Evolutionary conservation across 1,284 basidiomycete species (phyloP), one percentile per base, ranked within the genome.

Genomic region (Cryptococcus sp.): DNA sequence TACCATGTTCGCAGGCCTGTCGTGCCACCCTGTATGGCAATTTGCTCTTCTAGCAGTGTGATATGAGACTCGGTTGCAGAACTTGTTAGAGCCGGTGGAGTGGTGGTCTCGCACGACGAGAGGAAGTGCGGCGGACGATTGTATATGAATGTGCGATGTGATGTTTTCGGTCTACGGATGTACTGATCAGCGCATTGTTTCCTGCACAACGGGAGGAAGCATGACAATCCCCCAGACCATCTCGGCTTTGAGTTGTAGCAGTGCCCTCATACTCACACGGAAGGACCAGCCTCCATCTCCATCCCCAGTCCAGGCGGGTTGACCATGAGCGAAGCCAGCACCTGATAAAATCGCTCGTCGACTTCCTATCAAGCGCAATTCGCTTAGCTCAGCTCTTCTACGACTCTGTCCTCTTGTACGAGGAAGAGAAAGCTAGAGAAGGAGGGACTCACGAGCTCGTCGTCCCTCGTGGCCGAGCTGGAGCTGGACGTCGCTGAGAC

Each of bases 1-100:
- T 53, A 71, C 76, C 79, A 80, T 3, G 79, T 80, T 15, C 79
- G 58, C 54, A 80, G 55, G 15, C 79, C 79, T 0, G 79, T 80
- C 30, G 78, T 76, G 22, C 79, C 79, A 4, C 70, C 72, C 58
- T 78, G 76, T 20, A 80, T 73, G 1, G 73, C 76, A 5, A 75
- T 73, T 52, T 78, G 78, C 41, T 79, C 78, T 57, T 80, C 79
- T 13, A 73, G 58, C n/a, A 80, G 63, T 0, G 73, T 77, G 17
- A 80, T 67, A 3, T 55, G 47, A 11, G 59, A 51, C 42, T 75
- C 66, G 17, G 40, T 15, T 23, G 13, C 11, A 15, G 35, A 13
- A 3, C 3, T n/a, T 5, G 25, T 17, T 3, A 17, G 7, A 16
- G 19, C 10, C 19, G 38, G 16, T 17, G 41, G 51, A 20, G 38